These are phyloP conservation scores for Ramalina peruviana DNA, from an alignment of 495 filamentous ascomycete species.

Conservation along the genomic window DNA sequence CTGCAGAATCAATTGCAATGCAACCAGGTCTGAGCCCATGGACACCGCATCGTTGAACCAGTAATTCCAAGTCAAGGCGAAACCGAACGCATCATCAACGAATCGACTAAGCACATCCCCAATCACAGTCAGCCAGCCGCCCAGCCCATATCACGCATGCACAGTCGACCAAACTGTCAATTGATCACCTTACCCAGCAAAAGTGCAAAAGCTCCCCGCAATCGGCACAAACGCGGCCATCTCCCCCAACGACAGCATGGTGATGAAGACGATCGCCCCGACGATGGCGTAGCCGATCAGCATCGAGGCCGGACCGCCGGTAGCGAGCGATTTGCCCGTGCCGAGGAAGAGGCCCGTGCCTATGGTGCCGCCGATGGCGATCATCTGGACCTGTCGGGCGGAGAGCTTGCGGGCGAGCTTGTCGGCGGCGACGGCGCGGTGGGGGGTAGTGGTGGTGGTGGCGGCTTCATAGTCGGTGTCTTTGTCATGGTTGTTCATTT, in stretches of 20 bases:
- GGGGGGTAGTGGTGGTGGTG: too few relatives aligned
- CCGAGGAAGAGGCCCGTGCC: constrained; percentile 54
- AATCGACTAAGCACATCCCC: constrained; percentile 16
- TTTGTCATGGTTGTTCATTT: not conserved
- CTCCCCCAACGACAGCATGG: constrained; percentile 36
- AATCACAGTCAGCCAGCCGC: not conserved
- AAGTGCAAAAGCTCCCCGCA: constrained; percentile 38
- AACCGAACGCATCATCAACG: constrained; percentile 22
- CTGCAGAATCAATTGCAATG: constrained; percentile 36
- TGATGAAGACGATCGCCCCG: constrained; percentile 35
- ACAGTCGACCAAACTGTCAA: not conserved
- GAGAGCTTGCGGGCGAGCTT: constrained; percentile 26
- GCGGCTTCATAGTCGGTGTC: too few relatives aligned
- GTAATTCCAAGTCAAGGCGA: constrained; percentile 42
- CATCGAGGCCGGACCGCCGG: constrained; percentile 48
- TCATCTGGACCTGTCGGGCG: constrained; percentile 46
- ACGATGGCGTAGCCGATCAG: constrained; percentile 40
- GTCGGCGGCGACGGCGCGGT: constrained; percentile 5
- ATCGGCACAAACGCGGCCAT: constrained; percentile 38
- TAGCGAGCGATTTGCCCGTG: constrained; percentile 42
- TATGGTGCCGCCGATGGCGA: constrained; percentile 49
- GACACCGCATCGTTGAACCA: constrained; percentile 48
- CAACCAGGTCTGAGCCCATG: constrained; percentile 39
- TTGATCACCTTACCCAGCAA: constrained; percentile 28
- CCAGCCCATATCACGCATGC: not conserved